Evolutionary conservation across 2,329 filamentous ascomycete species (phyloP).

Genomic region (Drechslerella coelobrocha): DNA sequence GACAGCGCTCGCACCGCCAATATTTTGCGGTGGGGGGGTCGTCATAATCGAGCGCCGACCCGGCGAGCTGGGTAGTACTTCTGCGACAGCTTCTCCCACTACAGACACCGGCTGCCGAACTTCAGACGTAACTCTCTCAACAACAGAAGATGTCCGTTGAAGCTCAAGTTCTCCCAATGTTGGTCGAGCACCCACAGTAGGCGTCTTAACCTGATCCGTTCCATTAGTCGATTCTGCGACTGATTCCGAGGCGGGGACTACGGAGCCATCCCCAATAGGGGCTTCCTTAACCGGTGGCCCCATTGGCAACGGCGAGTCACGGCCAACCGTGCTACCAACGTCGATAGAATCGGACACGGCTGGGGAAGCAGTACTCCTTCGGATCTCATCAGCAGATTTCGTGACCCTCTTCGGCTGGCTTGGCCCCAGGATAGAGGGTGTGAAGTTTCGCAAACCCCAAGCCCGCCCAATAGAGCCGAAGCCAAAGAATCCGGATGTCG

Average conservation of each 20-base stretch:
- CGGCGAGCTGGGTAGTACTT: constrained; percentile 35
- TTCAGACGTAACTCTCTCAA: constrained; percentile 2
- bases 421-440: constrained; percentile 24
- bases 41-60: constrained; percentile 31
- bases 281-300: constrained; percentile 14
- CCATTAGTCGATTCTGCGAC: constrained; percentile 21
- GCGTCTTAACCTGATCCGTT: constrained; percentile 21
- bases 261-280: constrained; percentile 10
- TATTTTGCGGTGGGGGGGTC: constrained; percentile 23
- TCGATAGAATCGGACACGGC: constrained; percentile 37
- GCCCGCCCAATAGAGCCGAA: constrained; percentile 17
- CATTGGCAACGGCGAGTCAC: constrained; percentile 20
- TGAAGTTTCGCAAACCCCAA: constrained; percentile 34
- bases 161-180: background rate
- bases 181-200: constrained; percentile 13
- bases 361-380: constrained; percentile 15
- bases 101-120: background rate
- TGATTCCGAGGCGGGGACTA: constrained; percentile 8
- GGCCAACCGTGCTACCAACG: constrained; percentile 18
- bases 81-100: constrained; percentile 24
- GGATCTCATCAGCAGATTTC: constrained; percentile 8
- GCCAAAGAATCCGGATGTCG: constrained; percentile 25
- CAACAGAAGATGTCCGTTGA: background rate
- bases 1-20: constrained; percentile 28
- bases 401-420: constrained; percentile 4